Base-by-base conservation (phyloP, 768 basidiomycete species). In the Tricholoma sp. region DNA sequence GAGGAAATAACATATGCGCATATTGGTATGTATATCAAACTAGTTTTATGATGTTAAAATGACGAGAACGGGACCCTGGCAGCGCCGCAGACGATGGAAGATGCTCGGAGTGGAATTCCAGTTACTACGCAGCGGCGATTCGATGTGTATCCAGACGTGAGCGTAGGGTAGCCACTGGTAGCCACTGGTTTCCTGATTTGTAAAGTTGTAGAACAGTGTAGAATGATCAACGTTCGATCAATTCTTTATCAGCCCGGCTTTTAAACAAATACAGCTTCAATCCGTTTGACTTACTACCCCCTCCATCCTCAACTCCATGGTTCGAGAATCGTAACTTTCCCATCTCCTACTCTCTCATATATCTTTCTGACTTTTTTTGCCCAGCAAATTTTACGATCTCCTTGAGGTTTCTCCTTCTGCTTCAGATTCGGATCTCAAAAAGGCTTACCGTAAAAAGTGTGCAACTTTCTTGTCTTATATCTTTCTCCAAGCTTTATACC, bases 371-470 rank as follows among this genome's bases (percentile, higher is more conserved):
- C 27, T 29, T 49, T n/a, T 61, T 49, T 4, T 37, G 34, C 4
- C 22, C 71, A 93, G 91, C 65, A 89, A 93, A 83, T 92, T 81
- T 71, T 93, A 98, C 75, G 94, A 97, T 74, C 83, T 97, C 59
- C 84, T 98, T 50, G 94, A 95, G 62, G 93, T 91, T 29, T 62
- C 82, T 10, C 84, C 90, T 51, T 80, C 80, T 64, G 92, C 89
- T 32, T 86, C 85, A 41, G 94, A 96, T 58, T 67, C 78, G 49
- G 94, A 95, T 54, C 83, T 96, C 67, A 96, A 95, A 80, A 95
- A 95, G 71, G 94, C 94, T 29, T 96, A 95, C 78, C 88, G 92
- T 64, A 94, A 94, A 76, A 94, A 93, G 92, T 93, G 61, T 21
- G 18, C 4, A 57, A 14, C 31, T n/a, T 24, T 47, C 43, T 49